Conservation (phyloP, 73 alveolate genomes). For the Blepharisma japonicum region DNA sequence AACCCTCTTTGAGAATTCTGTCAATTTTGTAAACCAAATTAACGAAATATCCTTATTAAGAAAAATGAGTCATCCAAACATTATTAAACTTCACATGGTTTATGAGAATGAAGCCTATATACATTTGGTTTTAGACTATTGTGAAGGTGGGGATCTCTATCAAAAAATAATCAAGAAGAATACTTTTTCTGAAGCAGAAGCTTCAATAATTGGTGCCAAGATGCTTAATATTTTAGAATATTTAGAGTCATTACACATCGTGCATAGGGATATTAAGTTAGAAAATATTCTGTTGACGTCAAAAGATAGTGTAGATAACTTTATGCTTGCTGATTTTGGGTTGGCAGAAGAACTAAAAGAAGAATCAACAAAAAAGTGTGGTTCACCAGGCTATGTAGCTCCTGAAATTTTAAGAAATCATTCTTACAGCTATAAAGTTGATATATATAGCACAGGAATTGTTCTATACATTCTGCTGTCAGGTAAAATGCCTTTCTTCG, state of each 20-base stretch:
- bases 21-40: too few relatives aligned
- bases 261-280: conserved; percentile 85
- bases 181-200: conserved; percentile 46
- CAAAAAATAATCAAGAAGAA: conserved; percentile 37
- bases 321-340: conserved; percentile 92
- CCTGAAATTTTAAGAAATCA: conserved; percentile 88
- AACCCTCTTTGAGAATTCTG: too few relatives aligned
- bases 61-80: not conserved
- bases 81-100: not conserved
- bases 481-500: conserved; percentile 86
- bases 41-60: not conserved
- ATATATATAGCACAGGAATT: conserved; percentile 88
- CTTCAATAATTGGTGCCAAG: conserved; percentile 38
- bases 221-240: conserved; percentile 39
- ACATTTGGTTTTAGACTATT: conserved; percentile 52
- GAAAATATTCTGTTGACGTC: conserved; percentile 78
- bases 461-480: conserved; percentile 92
- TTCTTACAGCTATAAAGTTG: conserved; percentile 91
- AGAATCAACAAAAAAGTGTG: conserved; percentile 79
- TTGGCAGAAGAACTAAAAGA: conserved; percentile 68
- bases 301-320: conserved; percentile 47
- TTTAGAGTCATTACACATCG: conserved; percentile 40
- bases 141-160: conserved; percentile 60
- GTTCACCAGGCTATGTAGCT: conserved; percentile 93
- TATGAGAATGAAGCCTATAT: conserved; percentile 48